Conservation (phyloP, 2,329 filamentous ascomycete species). For the Fusarium nematophilum region DNA sequence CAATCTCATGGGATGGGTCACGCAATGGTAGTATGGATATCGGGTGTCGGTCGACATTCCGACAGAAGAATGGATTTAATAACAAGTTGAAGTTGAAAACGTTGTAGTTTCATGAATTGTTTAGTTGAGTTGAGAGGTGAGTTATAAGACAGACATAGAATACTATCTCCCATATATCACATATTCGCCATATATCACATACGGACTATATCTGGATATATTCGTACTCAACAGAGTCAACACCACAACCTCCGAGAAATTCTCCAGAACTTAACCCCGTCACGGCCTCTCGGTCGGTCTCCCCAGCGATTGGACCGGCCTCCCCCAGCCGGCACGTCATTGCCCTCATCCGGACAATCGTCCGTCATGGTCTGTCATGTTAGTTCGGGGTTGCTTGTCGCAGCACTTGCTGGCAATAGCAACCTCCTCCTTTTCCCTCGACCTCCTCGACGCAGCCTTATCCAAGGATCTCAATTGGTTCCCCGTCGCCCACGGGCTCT, state of each 20-base stretch:
- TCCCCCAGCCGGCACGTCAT: constrained; percentile 35
- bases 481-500: constrained; percentile 16
- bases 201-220: too few relatives aligned
- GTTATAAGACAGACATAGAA: too few relatives aligned
- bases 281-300: constrained; percentile 36
- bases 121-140: too few relatives aligned
- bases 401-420: constrained; percentile 13
- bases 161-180: not conserved
- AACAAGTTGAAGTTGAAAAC: rapidly evolving
- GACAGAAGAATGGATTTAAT: not conserved
- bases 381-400: not conserved
- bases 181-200: too few relatives aligned
- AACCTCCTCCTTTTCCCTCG: not conserved
- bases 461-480: constrained; percentile 27
- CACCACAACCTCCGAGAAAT: not conserved
- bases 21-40: constrained; percentile 32
- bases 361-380: constrained; percentile 20
- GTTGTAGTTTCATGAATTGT: too few relatives aligned
- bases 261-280: not conserved
- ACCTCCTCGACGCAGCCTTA: constrained; percentile 21
- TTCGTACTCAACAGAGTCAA: too few relatives aligned
- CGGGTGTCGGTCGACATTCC: not conserved
- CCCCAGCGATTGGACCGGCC: constrained; percentile 35
- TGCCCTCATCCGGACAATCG: constrained; percentile 21
- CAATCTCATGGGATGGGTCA: constrained; percentile 41